Evolutionary conservation across 495 filamentous ascomycete species (phyloP).

Genomic region (Aspergillus avenaceus): DNA sequence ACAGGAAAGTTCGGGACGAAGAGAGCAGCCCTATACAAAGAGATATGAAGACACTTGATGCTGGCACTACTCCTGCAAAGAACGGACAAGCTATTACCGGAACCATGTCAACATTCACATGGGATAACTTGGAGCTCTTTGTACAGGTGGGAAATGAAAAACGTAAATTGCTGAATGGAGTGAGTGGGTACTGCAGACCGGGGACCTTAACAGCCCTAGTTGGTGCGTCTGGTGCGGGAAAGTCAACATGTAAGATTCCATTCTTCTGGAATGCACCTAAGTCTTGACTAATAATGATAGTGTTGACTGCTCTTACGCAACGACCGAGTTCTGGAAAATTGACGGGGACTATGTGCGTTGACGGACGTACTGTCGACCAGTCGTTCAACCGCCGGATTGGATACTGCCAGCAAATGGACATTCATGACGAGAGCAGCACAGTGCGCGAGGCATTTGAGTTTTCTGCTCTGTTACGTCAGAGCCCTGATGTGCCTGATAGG

Average conservation of each 20-base stretch:
- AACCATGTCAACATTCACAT: slow-evolving; percentile 47
- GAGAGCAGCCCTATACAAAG: slow-evolving; percentile 33
- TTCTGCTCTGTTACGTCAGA: slow-evolving; percentile 77
- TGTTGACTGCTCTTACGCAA: slow-evolving; percentile 74
- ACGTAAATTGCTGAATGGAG: slow-evolving; percentile 61
- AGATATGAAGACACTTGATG: slow-evolving; percentile 14
- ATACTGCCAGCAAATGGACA: slow-evolving; percentile 84
- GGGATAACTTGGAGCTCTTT: slow-evolving; percentile 52
- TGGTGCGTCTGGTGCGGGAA: slow-evolving; percentile 81
- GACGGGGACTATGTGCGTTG: slow-evolving; percentile 66
- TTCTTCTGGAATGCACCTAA: background rate
- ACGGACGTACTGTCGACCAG: slow-evolving; percentile 59
- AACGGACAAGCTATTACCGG: slow-evolving; percentile 34
- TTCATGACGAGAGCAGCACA: slow-evolving; percentile 77
- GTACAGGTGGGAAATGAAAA: slow-evolving; percentile 65
- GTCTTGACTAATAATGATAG: slow-evolving; percentile 6
- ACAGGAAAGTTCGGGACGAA: slow-evolving; percentile 39
- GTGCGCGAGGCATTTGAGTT: slow-evolving; percentile 86
- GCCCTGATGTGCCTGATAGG: slow-evolving; percentile 54
- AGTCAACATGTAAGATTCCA: slow-evolving; percentile 64
- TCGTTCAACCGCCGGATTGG: slow-evolving; percentile 77
- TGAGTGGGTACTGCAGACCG: slow-evolving; percentile 74
- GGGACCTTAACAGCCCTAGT: slow-evolving; percentile 77
- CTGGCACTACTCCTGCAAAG: slow-evolving; percentile 8
- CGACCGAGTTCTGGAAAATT: slow-evolving; percentile 76